Evolutionary conservation across 768 basidiomycete species (phyloP).

Genomic region (Leccinum arenicola): DNA sequence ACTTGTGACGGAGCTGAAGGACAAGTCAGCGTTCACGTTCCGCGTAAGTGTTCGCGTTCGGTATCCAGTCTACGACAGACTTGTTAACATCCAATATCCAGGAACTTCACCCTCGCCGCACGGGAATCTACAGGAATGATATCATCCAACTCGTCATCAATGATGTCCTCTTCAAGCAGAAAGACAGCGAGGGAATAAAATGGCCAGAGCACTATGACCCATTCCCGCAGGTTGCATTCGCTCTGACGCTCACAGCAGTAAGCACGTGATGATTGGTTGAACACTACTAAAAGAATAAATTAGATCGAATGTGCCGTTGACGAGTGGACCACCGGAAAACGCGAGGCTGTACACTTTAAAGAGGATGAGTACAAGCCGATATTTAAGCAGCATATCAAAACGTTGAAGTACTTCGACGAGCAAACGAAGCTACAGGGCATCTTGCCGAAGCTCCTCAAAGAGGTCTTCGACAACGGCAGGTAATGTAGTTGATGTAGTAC

Average conservation of each 20-base stretch:
- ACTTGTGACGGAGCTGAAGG: neutral
- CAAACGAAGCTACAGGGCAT: too few relatives aligned
- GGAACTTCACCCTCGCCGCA: neutral
- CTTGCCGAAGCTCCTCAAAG: too few relatives aligned
- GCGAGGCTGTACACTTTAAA: neutral
- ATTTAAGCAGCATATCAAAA: neutral
- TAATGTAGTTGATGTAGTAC: too few relatives aligned
- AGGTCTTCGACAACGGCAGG: too few relatives aligned
- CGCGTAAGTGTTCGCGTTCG: neutral
- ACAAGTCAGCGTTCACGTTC: neutral
- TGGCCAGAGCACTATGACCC: neutral
- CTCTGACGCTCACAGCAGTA: neutral
- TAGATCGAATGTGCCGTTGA: neutral
- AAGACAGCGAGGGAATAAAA: neutral
- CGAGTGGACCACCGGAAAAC: neutral
- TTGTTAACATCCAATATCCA: neutral
- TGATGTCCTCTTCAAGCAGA: neutral
- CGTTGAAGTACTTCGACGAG: neutral
- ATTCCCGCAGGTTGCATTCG: neutral
- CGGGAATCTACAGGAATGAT: neutral
- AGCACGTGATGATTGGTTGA: neutral
- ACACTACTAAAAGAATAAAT: neutral
- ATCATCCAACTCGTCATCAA: neutral
- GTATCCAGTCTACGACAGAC: neutral
- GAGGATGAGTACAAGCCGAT: neutral